Percentiles rank a stretch among this genome's conserved stretches.
Conservation (phyloP, 177 flowering plant genomes). For the Vitis hybrid region DNA sequence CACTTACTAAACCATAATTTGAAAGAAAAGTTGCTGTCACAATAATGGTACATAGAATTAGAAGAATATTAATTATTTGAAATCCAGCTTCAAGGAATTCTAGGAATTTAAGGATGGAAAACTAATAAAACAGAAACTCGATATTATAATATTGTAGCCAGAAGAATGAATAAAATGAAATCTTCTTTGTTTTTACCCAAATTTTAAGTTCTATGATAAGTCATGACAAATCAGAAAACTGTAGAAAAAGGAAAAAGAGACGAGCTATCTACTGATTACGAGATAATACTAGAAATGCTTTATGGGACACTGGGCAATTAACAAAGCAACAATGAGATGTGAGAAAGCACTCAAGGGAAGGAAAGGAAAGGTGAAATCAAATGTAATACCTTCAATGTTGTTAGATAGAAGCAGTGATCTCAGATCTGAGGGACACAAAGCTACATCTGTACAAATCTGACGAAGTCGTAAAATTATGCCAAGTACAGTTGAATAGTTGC, state of each 20-base stretch:
- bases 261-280: neutral
- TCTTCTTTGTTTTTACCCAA: too few relatives aligned
- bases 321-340: neutral
- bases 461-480: constrained; percentile 76
- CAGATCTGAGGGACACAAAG: constrained; percentile 75
- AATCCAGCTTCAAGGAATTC: too few relatives aligned
- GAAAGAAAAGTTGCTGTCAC: too few relatives aligned
- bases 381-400: constrained; percentile 61
- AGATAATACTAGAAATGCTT: neutral
- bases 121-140: too few relatives aligned
- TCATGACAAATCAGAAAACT: too few relatives aligned
- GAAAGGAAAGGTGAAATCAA: neutral
- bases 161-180: too few relatives aligned
- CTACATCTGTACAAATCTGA: constrained; percentile 68
- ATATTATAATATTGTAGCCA: too few relatives aligned
- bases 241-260: neutral
- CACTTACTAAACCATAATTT: too few relatives aligned
- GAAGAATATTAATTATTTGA: too few relatives aligned
- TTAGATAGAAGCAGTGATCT: constrained; percentile 47
- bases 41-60: too few relatives aligned
- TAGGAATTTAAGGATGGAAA: too few relatives aligned
- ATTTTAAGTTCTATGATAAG: neutral
- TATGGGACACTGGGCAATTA: neutral
- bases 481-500: constrained; percentile 68
- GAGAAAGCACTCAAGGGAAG: neutral